These are phyloP conservation scores for Yamadazyma scolyti DNA, from an alignment of 805 yeast species.

Conservation along the genomic window DNA sequence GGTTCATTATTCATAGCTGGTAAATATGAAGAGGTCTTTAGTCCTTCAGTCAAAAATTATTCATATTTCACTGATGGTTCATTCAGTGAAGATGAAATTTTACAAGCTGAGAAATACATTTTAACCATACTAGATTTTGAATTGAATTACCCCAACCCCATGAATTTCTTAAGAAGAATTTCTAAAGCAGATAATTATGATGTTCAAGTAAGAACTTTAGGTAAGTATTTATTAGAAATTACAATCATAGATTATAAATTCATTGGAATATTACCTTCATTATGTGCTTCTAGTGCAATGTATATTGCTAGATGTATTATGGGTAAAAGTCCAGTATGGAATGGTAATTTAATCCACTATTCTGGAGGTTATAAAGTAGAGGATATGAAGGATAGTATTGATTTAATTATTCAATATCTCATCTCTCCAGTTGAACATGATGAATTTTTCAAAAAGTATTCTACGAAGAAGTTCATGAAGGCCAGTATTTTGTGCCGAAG, in stretches of 20 bases:
- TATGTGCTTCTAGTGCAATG: conserved; percentile 87
- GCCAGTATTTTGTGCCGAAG: conserved; percentile 76
- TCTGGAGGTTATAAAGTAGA: conserved; percentile 82
- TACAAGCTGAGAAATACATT: conserved; percentile 78
- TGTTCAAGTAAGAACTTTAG: conserved; percentile 76
- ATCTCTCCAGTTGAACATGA: conserved; percentile 83
- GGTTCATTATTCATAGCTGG: conserved; percentile 87
- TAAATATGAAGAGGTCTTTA: conserved; percentile 86
- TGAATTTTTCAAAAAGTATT: conserved; percentile 90
- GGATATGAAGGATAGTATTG: conserved; percentile 69
- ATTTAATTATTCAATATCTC: conserved; percentile 71
- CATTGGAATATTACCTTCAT: conserved; percentile 69
- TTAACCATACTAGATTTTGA: conserved; percentile 69
- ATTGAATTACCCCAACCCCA: conserved; percentile 81
- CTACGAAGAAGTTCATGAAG: conserved; percentile 83
- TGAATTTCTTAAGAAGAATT: conserved; percentile 83
- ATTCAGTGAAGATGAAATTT: conserved; percentile 73
- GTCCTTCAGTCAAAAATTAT: conserved; percentile 81
- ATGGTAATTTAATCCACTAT: conserved; percentile 81
- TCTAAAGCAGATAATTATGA: conserved; percentile 91
- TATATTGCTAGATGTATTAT: conserved; percentile 72
- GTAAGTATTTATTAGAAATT: conserved; percentile 78
- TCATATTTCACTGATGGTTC: conserved; percentile 88
- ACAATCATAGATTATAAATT: conserved; percentile 73
- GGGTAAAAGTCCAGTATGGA: conserved; percentile 69